Evolutionary conservation across 345 rosid species (phyloP), one percentile per base, ranked within the genome.

Genomic region (Lumnitzera littorea): DNA sequence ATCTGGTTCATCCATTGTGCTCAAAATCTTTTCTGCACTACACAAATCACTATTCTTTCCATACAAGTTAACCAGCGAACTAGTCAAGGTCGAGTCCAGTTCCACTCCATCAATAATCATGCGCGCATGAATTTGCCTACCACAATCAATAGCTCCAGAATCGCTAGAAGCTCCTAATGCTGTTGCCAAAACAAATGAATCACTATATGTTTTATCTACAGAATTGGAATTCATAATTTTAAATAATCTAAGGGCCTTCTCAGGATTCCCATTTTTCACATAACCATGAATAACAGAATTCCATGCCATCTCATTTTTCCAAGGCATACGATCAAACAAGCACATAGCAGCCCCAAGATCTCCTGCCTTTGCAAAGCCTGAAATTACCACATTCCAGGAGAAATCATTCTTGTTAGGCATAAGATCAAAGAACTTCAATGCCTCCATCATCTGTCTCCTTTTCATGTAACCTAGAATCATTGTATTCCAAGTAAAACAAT

Each of bases 41-140:
- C 76, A 74, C 74, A 82, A 63, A 78, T 91, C 82, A 64, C 89
- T 86, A 16, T 88, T 83, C 56, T 82, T 89, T 57, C 81, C 87
- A 61, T 91, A 91, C 29, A 87, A 74, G 63, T 82, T 87, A 50
- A 85, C 72, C 49, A 91, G 76, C 11, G 92, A 79, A 74, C 91
- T 82, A 64, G 72, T 67, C 79, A 87, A 69, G 16, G 67, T 72
- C 0, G 87, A 59, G 59, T 89, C 96, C 61, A 59, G 58, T 17
- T 74, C 82, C 61, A 72, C 16, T 17, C 81, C 79, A 24, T 62
- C 55, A 41, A 76, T 70, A 65, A 91, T 15, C 68, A 83, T 67
- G 55, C 66, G 79, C 2, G 82, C 82, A 75, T 91, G 98, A 25
- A 87, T 76, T 66, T 91, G 95, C 79, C 78, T 83, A 23, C 98